Conservation (phyloP, 139 green algal genomes). For the Penium margaritaceum region DNA sequence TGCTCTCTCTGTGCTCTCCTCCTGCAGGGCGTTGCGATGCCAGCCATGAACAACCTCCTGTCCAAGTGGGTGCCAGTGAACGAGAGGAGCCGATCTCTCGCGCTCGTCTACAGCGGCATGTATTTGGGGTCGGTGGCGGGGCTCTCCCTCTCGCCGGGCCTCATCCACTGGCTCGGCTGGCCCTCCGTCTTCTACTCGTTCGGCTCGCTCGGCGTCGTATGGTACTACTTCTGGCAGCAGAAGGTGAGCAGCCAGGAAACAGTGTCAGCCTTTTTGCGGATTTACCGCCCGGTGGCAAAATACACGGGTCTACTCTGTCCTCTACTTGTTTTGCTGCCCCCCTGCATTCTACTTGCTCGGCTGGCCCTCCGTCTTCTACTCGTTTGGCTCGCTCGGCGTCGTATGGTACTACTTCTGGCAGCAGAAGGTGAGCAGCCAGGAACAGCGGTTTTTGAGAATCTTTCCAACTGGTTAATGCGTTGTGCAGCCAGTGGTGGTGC, state of each 20-base stretch:
- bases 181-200: slow-evolving; percentile 89
- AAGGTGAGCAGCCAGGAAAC: not conserved
- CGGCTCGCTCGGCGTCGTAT: slow-evolving; percentile 72
- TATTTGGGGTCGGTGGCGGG: slow-evolving; percentile 70
- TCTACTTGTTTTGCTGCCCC: no score
- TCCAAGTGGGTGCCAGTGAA: slow-evolving; percentile 77
- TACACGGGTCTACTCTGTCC: no score
- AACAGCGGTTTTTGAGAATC: no score
- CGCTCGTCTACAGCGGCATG: slow-evolving; percentile 92
- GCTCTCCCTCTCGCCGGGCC: slow-evolving; percentile 36
- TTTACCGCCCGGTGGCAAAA: no score
- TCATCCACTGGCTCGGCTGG: slow-evolving; percentile 66
- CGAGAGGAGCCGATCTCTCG: slow-evolving; percentile 79
- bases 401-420: slow-evolving; percentile 70
- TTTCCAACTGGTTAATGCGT: no score
- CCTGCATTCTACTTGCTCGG: no score
- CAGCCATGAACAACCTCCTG: slow-evolving; percentile 96
- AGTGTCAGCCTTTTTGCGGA: no score
- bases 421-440: not conserved
- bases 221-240: slow-evolving; percentile 64
- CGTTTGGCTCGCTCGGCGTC: slow-evolving; percentile 79
- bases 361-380: slow-evolving; percentile 89
- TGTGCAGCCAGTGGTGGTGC: no score
- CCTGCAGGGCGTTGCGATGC: slow-evolving; percentile 85
- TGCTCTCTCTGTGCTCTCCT: no score